phyloP scores from a whole-genome alignment of 192 early-diverging fungal genomes.

The Coemansia sp. region DNA sequence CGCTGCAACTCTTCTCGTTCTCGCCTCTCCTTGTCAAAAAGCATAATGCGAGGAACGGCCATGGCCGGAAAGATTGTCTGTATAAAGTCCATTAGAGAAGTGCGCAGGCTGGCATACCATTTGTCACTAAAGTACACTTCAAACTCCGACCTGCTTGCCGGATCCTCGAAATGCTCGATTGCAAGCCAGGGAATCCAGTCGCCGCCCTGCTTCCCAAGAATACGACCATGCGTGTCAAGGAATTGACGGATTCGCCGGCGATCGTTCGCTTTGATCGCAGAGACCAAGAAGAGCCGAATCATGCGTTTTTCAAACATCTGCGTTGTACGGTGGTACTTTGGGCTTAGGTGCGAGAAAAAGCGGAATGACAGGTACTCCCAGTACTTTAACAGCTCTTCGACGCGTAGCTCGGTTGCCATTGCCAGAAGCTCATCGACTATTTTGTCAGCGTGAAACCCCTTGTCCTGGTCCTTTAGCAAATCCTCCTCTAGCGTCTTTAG shows the following conservation, averaged over 20 bases:
- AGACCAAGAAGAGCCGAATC: constrained; percentile 46
- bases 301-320: constrained; percentile 52
- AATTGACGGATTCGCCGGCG: constrained; percentile 26
- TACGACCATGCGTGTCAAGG: constrained; percentile 31
- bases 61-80: constrained; percentile 50
- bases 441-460: constrained; percentile 34
- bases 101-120: constrained; percentile 33
- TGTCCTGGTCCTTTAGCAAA: constrained; percentile 38
- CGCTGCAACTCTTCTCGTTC: constrained; percentile 31
- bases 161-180: constrained; percentile 43
- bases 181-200: constrained; percentile 55
- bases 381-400: constrained; percentile 32
- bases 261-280: constrained; percentile 20
- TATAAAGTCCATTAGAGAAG: constrained; percentile 44
- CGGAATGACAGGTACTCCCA: constrained; percentile 47
- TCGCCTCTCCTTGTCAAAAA: constrained; percentile 45
- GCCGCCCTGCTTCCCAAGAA: constrained; percentile 46
- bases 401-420: constrained; percentile 29
- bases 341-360: constrained; percentile 52
- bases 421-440: constrained; percentile 41
- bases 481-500: constrained; percentile 41
- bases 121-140: constrained; percentile 46
- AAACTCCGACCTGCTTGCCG: constrained; percentile 36
- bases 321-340: constrained; percentile 51
- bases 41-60: constrained; percentile 50